These are phyloP conservation scores for Xerocomus brunneocitrinus DNA, from an alignment of 768 basidiomycete genomes.

Conservation along the genomic window DNA sequence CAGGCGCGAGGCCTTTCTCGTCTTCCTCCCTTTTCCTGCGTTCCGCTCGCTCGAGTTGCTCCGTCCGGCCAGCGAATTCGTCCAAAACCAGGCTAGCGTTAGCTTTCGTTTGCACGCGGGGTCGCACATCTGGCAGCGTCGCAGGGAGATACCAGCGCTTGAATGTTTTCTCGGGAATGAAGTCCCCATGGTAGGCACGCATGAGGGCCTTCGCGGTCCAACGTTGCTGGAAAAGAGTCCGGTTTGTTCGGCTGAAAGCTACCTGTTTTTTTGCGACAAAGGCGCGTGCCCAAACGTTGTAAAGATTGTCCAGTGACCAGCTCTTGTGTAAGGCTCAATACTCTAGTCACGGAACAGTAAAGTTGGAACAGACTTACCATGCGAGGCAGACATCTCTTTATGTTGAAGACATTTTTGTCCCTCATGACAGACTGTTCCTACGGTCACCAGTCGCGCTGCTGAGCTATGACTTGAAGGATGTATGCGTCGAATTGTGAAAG, in stretches of 20 bases:
- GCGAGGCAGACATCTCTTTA: slow-evolving; percentile 62
- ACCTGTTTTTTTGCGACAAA: slow-evolving; percentile 41
- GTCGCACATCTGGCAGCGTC: slow-evolving; percentile 82
- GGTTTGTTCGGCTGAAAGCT: slow-evolving; percentile 50
- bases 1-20: slow-evolving; percentile 71
- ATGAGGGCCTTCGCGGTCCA: slow-evolving; percentile 84
- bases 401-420: slow-evolving; percentile 42
- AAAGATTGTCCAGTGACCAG: slow-evolving; percentile 86
- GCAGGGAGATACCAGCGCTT: slow-evolving; percentile 92
- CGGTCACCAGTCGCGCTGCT: neutral
- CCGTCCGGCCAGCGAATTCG: slow-evolving; percentile 55
- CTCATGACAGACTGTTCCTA: slow-evolving; percentile 34
- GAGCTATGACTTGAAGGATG: neutral
- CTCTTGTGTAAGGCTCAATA: slow-evolving; percentile 46
- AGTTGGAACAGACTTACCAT: slow-evolving; percentile 49
- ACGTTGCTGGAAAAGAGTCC: slow-evolving; percentile 84
- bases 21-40: slow-evolving; percentile 51
- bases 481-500: neutral
- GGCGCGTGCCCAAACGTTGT: slow-evolving; percentile 83
- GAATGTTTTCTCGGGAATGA: slow-evolving; percentile 88
- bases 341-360: neutral
- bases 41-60: slow-evolving; percentile 36
- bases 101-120: slow-evolving; percentile 33
- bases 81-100: slow-evolving; percentile 44
- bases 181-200: slow-evolving; percentile 94